These are phyloP conservation scores for Pleurotus ostreatus DNA, from an alignment of 768 basidiomycete genomes.

Conservation along the genomic window DNA sequence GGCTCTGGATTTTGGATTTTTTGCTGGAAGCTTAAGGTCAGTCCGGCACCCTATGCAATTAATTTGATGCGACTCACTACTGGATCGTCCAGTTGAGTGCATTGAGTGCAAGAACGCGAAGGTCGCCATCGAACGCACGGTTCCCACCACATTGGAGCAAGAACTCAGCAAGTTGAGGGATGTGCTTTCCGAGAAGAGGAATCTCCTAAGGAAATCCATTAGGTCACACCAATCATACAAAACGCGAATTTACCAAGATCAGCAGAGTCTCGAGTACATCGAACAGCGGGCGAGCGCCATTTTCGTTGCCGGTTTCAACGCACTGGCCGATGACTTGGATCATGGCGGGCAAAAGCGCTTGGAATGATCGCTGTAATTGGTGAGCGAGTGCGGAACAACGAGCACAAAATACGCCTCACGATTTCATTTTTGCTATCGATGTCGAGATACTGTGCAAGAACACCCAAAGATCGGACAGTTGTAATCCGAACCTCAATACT, in stretches of 20 bases:
- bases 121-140: conserved; percentile 65
- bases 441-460: conserved; percentile 91
- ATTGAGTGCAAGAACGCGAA: conserved; percentile 89
- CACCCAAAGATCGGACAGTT: conserved; percentile 84
- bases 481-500: conserved; percentile 89
- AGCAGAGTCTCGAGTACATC: conserved; percentile 95
- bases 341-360: conserved; percentile 81
- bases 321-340: conserved; percentile 84
- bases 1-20: conserved; percentile 90
- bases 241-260: conserved; percentile 62
- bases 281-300: conserved; percentile 82
- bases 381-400: not conserved
- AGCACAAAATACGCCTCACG: conserved; percentile 45
- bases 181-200: conserved; percentile 86
- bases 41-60: not conserved
- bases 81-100: conserved; percentile 95
- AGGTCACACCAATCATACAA: not conserved
- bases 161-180: conserved; percentile 84
- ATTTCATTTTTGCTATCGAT: conserved; percentile 83
- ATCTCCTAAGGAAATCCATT: conserved; percentile 60
- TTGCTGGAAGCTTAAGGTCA: conserved; percentile 51
- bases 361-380: conserved; percentile 70
- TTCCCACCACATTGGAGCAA: conserved; percentile 83
- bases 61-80: conserved; percentile 56
- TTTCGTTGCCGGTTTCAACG: conserved; percentile 76